Conservation (phyloP, 108 stramenopile genomes). For the Fragilariopsis cylindrus region DNA sequence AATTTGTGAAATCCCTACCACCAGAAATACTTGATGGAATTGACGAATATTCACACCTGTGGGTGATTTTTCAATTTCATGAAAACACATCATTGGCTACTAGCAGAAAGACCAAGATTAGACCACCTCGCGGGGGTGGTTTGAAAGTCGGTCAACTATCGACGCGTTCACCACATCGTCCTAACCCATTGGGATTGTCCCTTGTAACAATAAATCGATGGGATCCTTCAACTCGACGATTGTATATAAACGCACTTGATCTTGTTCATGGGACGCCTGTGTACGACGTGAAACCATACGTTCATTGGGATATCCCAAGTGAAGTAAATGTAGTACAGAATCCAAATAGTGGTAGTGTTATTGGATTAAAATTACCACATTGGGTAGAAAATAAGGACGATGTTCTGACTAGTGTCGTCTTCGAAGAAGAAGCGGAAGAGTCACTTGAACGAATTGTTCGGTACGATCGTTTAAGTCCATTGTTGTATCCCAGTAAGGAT, state of each 20-base stretch:
- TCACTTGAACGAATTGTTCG: slow-evolving; percentile 31
- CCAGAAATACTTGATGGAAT: slow-evolving; percentile 73
- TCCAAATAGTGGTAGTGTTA: neutral
- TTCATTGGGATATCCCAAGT: slow-evolving; percentile 81
- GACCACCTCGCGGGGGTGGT: slow-evolving; percentile 76
- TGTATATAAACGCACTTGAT: slow-evolving; percentile 75
- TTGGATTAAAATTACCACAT: slow-evolving; percentile 45
- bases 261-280: slow-evolving; percentile 92
- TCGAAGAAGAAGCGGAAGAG: slow-evolving; percentile 43
- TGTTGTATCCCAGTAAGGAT: slow-evolving; percentile 57
- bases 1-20: slow-evolving; percentile 50
- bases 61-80: slow-evolving; percentile 96
- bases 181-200: slow-evolving; percentile 91
- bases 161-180: slow-evolving; percentile 95
- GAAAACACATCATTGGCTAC: slow-evolving; percentile 86
- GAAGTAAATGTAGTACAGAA: slow-evolving; percentile 16
- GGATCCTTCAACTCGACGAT: slow-evolving; percentile 52
- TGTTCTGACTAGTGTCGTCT: slow-evolving; percentile 49
- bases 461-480: slow-evolving; percentile 49
- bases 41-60: slow-evolving; percentile 83
- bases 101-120: slow-evolving; percentile 65
- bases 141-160: slow-evolving; percentile 89
- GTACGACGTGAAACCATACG: slow-evolving; percentile 92
- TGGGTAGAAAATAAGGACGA: slow-evolving; percentile 75
- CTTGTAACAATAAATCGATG: slow-evolving; percentile 70